Evolutionary conservation across 495 filamentous ascomycete species (phyloP).

Genomic region (Aspergillus saccharolyticus): DNA sequence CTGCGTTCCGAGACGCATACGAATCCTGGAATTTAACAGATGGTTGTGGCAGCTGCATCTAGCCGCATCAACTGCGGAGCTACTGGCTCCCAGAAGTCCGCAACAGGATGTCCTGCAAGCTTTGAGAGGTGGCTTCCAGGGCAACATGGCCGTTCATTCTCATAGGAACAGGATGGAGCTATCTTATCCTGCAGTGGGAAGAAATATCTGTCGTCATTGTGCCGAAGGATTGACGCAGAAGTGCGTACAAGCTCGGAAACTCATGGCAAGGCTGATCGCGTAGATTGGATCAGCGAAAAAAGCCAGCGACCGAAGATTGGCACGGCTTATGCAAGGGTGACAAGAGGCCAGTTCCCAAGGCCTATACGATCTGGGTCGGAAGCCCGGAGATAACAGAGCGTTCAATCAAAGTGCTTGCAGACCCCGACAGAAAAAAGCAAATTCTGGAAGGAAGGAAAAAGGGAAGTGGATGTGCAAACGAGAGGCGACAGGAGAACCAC

Average conservation of each 20-base stretch:
- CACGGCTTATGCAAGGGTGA: conserved; percentile 19
- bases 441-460: conserved; percentile 1
- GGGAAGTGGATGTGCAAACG: conserved; percentile 1
- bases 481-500: neutral
- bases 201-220: neutral
- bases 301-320: conserved; percentile 10
- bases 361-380: conserved; percentile 12
- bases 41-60: conserved; percentile 23
- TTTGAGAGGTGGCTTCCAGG: neutral
- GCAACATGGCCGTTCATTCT: neutral
- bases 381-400: neutral
- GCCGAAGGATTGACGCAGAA: conserved; percentile 5
- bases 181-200: neutral
- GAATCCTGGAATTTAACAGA: conserved; percentile 20
- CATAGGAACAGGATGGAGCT: neutral
- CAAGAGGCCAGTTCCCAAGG: conserved; percentile 9
- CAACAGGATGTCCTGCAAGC: conserved; percentile 5
- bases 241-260: conserved; percentile 1
- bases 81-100: conserved; percentile 15
- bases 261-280: conserved; percentile 3
- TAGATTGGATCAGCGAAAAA: conserved; percentile 11
- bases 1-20: conserved; percentile 14
- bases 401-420: conserved; percentile 12
- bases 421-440: conserved; percentile 4
- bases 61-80: conserved; percentile 22